Evolutionary conservation across 2,329 filamentous ascomycete species (phyloP), one percentile per base, ranked within the genome.

Genomic region (Ceratocystis lukuohia): DNA sequence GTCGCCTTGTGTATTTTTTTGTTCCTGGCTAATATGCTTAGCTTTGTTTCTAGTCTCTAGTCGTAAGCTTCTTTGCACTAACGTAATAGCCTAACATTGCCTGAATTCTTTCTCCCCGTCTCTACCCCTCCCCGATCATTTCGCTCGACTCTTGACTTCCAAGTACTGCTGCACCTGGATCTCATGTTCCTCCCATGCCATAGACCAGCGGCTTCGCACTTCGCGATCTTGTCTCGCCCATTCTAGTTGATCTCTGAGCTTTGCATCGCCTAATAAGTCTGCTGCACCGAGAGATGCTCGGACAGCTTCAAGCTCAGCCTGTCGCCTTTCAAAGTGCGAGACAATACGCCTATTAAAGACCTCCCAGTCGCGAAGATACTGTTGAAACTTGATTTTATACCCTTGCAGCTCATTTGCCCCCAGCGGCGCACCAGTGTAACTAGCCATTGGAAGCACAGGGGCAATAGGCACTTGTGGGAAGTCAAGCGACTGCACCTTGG

Each of bases 211-310:
- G 71, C 78, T 78, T 66, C 85, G 78, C 4, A 89, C 82, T 61
- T 78, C 77, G 69, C 84, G 80, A 71, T 91, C 88, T 73, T 89
- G 83, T 69, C 82, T 80, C 66, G 87, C 75, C 72, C 82, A 83
- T 46, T 76, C 76, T 67, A 84, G 73, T 72, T 91, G 91, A 66
- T 82, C 80, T 17, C 77, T 72, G 10, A 68, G 25, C 17, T 59
- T 46, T 15, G 37, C 30, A n/a, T 68, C 67, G 17, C 62, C 44
- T 5, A 68, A n/a, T 28, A 86, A 78, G 0, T 82, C 84, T 1
- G 70, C 69, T 48, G 80, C 76, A 28, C 79, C 73, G 1, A 73
- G 72, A 7, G 74, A 71, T 37, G 75, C 75, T 20, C 84, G 72
- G 74, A 82, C 84, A 1, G 71, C 71, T 50, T 76, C 72, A 44